Base-by-base conservation (phyloP, 169 alveolate genomes). In the Plasmodium gaboni region DNA sequence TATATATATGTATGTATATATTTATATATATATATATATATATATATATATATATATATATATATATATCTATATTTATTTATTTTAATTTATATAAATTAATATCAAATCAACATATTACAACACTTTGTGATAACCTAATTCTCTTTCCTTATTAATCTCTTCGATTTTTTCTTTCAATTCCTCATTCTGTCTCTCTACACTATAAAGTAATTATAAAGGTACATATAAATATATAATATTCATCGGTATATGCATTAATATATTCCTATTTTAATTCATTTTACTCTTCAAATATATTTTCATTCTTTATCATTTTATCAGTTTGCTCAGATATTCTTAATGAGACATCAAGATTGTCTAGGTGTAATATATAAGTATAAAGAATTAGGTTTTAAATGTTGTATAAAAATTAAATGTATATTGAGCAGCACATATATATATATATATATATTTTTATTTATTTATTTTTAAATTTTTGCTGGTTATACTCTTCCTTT, bases 271-370 rank as follows among this genome's bases (percentile, higher is more conserved):
- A 32, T 32, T 32, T 32, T 6, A 32, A 32, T 32, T 32, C 44
- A 32, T 50, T 50, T 69, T 69, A 86, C 92, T 53, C 38, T 70
- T 86, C 92, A 13, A 59, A 51, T 22, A 61, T 70, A 60, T 64
- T 86, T 73, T 86, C 87, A 48, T 86, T 61, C 28, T 70, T 69
- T 44, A 86, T 44, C 12, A 86, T 53, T 61, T 48, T 53, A 61
- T 86, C 87, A 3, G 92, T 86, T 17, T 86, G 68, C 32, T 86
- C 87, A 19, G 87, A 73, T 19, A 86, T 86, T 26, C 32, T 19
- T 3, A 53, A 15, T 19, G 92, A 69, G 22, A 86, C 48, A 46
- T 86, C 87, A 15, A 86, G 72, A 42, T 69, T 86, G 19, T 71
- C 92, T 86, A 44, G 26, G 22, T 42, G 13, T 24, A 32, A 32